Base-by-base conservation (phyloP, 2,329 filamentous ascomycete species). In the Colletotrichum lentis region DNA sequence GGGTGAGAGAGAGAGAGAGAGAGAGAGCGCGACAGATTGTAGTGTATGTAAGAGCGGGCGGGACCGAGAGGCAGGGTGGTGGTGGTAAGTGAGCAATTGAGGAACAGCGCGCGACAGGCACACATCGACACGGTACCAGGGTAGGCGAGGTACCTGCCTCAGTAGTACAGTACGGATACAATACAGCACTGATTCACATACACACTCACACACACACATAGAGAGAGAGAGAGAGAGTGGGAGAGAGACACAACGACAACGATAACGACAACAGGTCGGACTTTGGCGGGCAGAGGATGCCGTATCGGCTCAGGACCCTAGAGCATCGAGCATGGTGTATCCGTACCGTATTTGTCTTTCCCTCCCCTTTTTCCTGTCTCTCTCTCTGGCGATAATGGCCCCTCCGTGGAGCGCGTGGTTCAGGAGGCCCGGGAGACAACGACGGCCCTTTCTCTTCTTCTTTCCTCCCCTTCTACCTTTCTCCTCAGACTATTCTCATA, bases 231-330 rank as follows among this genome's bases (percentile, higher is more conserved):
- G 20, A 11, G 11, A 47, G n/a, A 44, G 54, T 14, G 18, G 2
- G 27, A 2, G 27, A 31, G 49, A 53, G 49, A 53, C n/a, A n/a
- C n/a, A n/a, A n/a, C n/a, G 31, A 53, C 50, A 44, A 56, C 54
- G 54, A 44, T 39, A 56, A 56, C 54, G 54, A 44, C 54, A 56
- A 56, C 54, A 39, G 22, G 53, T 56, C 43, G 20, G 41, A 18
- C 24, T n/a, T 41, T 47, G 10, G 57, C 12, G 27, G n/a, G 43
- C 8, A n/a, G 27, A 50, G 41, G 39, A n/a, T 56, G 35, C 37
- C 3, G 53, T 18, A 27, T 27, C 14, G 24, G 22, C 22, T 20
- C 24, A 22, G 20, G 16, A 27, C 27, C 14, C n/a, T 39, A 22
- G 20, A 10, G n/a, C 27, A 27, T 18, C n/a, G 18, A 56, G 39